A percentile compares a stretch with the other conserved stretches of the same genome.
phyloP scores from a whole-genome alignment of 1,284 basidiomycete species.

The Porphyrellus sp. region DNA sequence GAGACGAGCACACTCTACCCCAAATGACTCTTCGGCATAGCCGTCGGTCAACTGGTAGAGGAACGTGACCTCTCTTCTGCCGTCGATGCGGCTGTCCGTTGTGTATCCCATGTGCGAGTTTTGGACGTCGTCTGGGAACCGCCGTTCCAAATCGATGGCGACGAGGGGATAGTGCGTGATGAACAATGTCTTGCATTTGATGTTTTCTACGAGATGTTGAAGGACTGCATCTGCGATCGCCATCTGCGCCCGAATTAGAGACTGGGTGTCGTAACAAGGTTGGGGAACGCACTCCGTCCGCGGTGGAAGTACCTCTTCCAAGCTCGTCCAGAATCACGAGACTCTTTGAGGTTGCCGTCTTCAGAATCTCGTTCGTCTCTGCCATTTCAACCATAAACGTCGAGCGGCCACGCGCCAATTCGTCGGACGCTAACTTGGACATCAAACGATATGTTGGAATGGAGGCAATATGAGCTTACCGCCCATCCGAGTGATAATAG shows the following conservation, averaged over 20 bases:
- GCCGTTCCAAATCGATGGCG: constrained; percentile 53
- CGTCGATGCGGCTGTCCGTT: constrained; percentile 62
- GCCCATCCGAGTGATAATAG: constrained; percentile 85
- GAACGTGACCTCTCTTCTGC: constrained; percentile 79
- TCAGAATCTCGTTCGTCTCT: constrained; percentile 89
- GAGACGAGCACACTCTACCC: constrained; percentile 86
- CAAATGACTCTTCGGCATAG: constrained; percentile 78
- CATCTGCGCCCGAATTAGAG: constrained; percentile 52
- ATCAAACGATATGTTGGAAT: constrained; percentile 8
- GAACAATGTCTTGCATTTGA: constrained; percentile 82
- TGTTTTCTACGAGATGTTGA: constrained; percentile 62
- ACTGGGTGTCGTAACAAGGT: background rate
- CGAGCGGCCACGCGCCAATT: constrained; percentile 78
- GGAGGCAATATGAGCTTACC: constrained; percentile 40
- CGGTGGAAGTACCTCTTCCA: constrained; percentile 82
- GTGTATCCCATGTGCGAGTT: constrained; percentile 88
- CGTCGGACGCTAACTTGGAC: constrained; percentile 68
- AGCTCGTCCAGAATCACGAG: constrained; percentile 87
- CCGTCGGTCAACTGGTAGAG: constrained; percentile 74
- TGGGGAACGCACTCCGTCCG: constrained; percentile 64
- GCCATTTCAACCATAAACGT: constrained; percentile 97
- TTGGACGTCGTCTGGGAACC: constrained; percentile 56
- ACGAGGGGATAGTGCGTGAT: constrained; percentile 90
- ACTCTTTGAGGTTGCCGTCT: constrained; percentile 65
- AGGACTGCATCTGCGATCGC: constrained; percentile 79